Conservation (phyloP, 2,329 filamentous ascomycete species). For the Penicillium sp. region DNA sequence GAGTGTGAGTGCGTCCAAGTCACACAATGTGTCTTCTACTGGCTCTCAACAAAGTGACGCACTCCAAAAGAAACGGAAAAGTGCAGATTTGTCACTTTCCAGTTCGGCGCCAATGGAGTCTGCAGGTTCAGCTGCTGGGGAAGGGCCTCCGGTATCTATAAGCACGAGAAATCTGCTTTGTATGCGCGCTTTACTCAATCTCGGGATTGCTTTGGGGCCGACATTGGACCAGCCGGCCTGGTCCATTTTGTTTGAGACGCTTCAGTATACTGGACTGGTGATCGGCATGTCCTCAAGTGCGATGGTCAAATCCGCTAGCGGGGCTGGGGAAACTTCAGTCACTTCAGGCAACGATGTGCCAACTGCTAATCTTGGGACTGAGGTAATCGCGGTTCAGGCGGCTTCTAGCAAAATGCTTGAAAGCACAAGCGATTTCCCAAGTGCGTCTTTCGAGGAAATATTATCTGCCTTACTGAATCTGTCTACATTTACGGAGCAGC, state of each 20-base stretch:
- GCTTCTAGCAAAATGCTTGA: conserved; percentile 85
- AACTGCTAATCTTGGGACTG: conserved; percentile 67
- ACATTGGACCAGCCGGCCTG: conserved; percentile 76
- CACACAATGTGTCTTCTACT: conserved; percentile 17
- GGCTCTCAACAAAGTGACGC: conserved; percentile 24
- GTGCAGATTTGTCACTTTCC: conserved; percentile 27
- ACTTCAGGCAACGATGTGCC: conserved; percentile 45
- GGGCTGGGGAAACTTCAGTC: conserved; percentile 28
- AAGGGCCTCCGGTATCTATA: conserved; percentile 54
- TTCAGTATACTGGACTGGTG: conserved; percentile 90
- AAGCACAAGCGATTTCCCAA: conserved; percentile 87
- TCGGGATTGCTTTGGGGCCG: conserved; percentile 90
- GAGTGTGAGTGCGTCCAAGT: conserved; percentile 50
- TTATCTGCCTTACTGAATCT: conserved; percentile 72
- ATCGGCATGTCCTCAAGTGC: conserved; percentile 51
- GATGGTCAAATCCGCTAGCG: conserved; percentile 30
- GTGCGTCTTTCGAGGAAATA: conserved; percentile 74
- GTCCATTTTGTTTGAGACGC: conserved; percentile 85
- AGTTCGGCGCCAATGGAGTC: conserved; percentile 31
- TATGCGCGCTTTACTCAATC: conserved; percentile 83
- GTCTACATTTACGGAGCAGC: conserved; percentile 49
- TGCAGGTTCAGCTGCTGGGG: conserved; percentile 35
- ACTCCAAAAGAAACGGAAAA: conserved; percentile 33
- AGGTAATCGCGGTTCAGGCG: conserved; percentile 84
- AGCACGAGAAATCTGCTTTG: conserved; percentile 90